A percentile compares a stretch with the other conserved stretches of the same genome.
phyloP scores from a whole-genome alignment of 495 filamentous ascomycete genomes.

The Amorphotheca resinae region DNA sequence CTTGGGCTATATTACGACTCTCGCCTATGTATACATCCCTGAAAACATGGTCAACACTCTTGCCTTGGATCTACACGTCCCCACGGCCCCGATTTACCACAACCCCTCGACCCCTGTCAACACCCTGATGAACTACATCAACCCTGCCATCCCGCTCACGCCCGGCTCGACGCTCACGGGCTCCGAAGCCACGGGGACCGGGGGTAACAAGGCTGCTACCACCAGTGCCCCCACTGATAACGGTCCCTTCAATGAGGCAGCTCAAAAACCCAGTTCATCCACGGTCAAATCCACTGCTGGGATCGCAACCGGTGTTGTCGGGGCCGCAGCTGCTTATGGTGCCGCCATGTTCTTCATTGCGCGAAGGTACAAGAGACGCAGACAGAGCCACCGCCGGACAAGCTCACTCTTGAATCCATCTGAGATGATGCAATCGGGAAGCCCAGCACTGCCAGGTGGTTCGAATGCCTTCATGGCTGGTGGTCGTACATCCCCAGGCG shows the following conservation, averaged over 20 bases:
- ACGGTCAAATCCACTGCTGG: slow-evolving; percentile 70
- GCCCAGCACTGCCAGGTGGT: slow-evolving; percentile 43
- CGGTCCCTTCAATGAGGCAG: slow-evolving; percentile 26
- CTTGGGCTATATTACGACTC: slow-evolving; percentile 71
- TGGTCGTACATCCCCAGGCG: slow-evolving; percentile 36
- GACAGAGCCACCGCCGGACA: slow-evolving; percentile 64
- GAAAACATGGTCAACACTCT: slow-evolving; percentile 48
- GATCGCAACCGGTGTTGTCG: slow-evolving; percentile 66
- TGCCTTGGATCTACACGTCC: slow-evolving; percentile 49
- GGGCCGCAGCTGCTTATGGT: slow-evolving; percentile 80
- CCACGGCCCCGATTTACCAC: slow-evolving; percentile 59
- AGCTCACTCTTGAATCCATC: slow-evolving; percentile 46
- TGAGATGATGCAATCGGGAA: slow-evolving; percentile 43
- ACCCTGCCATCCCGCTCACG: slow-evolving; percentile 70
- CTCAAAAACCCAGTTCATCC: slow-evolving; percentile 29
- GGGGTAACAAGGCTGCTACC: slow-evolving; percentile 7
- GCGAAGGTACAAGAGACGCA: slow-evolving; percentile 81
- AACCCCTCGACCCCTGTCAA: slow-evolving; percentile 44
- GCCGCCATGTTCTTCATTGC: slow-evolving; percentile 98
- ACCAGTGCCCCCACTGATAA: slow-evolving; percentile 22
- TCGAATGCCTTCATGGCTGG: slow-evolving; percentile 37
- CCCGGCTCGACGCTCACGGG: slow-evolving; percentile 38
- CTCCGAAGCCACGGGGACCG: slow-evolving; percentile 21
- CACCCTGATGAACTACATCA: slow-evolving; percentile 67
- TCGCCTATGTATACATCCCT: slow-evolving; percentile 67